Base-by-base conservation (phyloP, 768 basidiomycete genomes). In the Tricholoma hemisulphureum region DNA sequence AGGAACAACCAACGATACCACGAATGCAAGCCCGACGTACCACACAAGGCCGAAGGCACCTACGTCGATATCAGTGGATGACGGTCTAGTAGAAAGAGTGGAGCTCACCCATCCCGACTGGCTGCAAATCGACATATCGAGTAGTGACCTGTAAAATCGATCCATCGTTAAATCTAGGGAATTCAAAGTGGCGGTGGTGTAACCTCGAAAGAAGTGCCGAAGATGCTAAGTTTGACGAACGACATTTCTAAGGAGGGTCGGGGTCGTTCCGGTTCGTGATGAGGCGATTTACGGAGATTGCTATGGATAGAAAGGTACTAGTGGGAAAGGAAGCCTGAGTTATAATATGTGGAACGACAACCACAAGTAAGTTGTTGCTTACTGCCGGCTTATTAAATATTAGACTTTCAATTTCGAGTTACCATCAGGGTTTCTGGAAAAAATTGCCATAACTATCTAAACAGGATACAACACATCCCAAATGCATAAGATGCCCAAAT, bases 11-110 rank as follows among this genome's bases (percentile, higher is more conserved):
- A 23, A 13, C n/a, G 52, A 58, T 20, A 43, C 3, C n/a, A 18
- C 16, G 26, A 37, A 51, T 20, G 16, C 14, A 32, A 18, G 39
- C 7, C 24, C 6, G 26, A 75, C 82, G 59, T 67, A 97, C 95
- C 95, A 99, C 52, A 99, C 97, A 56, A 99, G 91, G 58, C 97
- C 97, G 69, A 99, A 98, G 35, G 97, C 97, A 62, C 93, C 93
- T 92, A 34, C 28, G 53, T 24, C 45, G 21, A 55, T 39, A 35
- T 58, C 48, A 29, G 62, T 60, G 70, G 61, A 71, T 67, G 41
- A 62, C 48, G 54, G 32, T 46, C 23, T 41, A 34, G 31, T 20
- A 24, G 21, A 7, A 20, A 13, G 2, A 39, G 56, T 24, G 37
- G 55, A 46, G 74, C 89, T 74, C 60, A 92, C 96, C 96, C 96